Evolutionary conservation across 2,329 filamentous ascomycete species (phyloP), one percentile per base, ranked within the genome.

Genomic region (Tolypocladium amazonense): DNA sequence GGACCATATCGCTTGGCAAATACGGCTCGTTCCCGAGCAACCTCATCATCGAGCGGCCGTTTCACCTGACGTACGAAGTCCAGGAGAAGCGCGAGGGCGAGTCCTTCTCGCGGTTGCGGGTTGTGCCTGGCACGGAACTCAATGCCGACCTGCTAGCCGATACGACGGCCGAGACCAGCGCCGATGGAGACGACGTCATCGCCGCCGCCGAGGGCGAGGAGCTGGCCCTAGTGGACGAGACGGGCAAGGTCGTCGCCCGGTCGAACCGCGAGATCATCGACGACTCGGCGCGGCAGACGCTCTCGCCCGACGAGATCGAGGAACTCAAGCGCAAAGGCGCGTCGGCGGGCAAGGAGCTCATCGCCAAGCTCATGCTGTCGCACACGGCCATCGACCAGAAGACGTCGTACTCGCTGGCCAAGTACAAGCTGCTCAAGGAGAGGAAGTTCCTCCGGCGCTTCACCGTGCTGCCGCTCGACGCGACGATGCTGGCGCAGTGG

Each of bases 401-500:
- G 80, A 97, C 94, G 0, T 82, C 86, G 0, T 99, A 95, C 69
- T 95, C 92, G 2, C 79, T 97, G 60, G 92, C 93, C 52, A 99
- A 99, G 73, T 99, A 99, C 75, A 96, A 94, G 69, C 78, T 97
- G 23, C 81, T 96, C 54, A 99, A 99, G 77, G 88, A 90, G 64
- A 92, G 88, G 71, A 99, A 99, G 75, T 97, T 96, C 71, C 82
- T 97, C 64, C 87, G 89, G 67, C 82, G 92, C 15, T 97, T 99
- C 69, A 90, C 89, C 0, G 84, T 94, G 1, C 73, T 96, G 57
- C 93, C 93, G 0, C 76, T 97, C 65, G 92, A 97, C 69, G 85
- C 95, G 18, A 81, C 86, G 0, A 81, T 85, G 64, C 77, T 97
- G 62, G 85, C 86, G 25, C 84, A 91, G 65, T 95, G 88, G 78